Evolutionary conservation across 345 rosid genomes (phyloP).

Genomic region (Luvunga scandens): DNA sequence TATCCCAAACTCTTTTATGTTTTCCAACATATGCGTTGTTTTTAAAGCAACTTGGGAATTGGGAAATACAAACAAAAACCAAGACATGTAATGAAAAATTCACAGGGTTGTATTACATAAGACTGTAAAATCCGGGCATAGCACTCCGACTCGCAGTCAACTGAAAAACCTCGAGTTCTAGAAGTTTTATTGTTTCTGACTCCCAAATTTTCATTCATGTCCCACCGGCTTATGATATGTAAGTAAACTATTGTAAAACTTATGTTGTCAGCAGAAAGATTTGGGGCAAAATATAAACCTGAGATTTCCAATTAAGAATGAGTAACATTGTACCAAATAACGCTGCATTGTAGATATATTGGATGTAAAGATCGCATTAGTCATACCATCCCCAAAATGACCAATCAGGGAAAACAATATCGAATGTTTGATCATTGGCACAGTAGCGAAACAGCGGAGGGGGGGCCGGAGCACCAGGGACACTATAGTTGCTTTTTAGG

Average conservation of each 20-base stretch:
- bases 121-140: no score
- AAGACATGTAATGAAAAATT: not conserved
- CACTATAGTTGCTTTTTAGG: conserved; percentile 20
- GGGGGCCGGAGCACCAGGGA: conserved; percentile 43
- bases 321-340: not conserved
- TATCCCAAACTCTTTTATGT: not conserved
- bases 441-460: conserved; percentile 80
- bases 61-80: not conserved
- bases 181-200: no score
- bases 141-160: no score
- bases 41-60: not conserved
- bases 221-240: no score
- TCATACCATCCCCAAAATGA: conserved; percentile 92
- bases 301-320: not conserved
- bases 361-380: not conserved
- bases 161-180: no score
- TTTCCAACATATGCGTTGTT: not conserved
- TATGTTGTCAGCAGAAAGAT: no score
- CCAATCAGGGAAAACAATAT: conserved; percentile 87
- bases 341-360: not conserved
- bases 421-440: conserved; percentile 49
- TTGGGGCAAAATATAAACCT: no score
- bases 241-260: no score
- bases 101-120: not conserved
- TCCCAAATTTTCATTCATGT: no score